Evolutionary conservation across 73 alveolate genomes (phyloP), one percentile per base, ranked within the genome.

Genomic region (Paramecium tetraurelia): DNA sequence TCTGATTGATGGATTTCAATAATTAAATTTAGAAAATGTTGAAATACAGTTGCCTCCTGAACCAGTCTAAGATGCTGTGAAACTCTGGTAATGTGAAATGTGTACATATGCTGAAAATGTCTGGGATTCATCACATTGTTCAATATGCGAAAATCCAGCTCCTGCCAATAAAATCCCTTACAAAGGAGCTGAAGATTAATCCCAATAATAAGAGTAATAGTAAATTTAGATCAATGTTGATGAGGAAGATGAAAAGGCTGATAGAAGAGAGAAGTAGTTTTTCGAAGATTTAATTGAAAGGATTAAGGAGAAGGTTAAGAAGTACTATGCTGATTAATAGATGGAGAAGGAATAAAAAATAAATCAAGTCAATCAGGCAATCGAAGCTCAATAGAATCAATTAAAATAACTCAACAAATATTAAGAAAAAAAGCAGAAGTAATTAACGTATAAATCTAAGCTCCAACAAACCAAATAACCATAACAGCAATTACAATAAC

Each of bases 51-150:
- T 63, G 4, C 84, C 84, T 3, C 84, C 84, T 21, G 95, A 95
- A 84, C 90, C 76, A 53, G 95, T 88, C 22, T 94, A 93, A 40
- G 97, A 94, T 16, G 86, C 87, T 92, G 97, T 95, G 7, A 93
- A 95, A 85, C 50, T 92, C 35, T 96, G 97, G 97, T 85, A 80
- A 48, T 96, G 99, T 84, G 85, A 80, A 21, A 77, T 90, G 0
- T 96, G 99, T 92, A 96, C 99, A 0, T 92, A 93, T 46, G 90
- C 76, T 80, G 95, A 93, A 43, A 96, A 96, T 71, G 95, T 96
- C 35, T 77, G 96, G 90, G 95, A 85, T 20, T 44, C 84, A 16
- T 59, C 93, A 11, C n/a, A 71, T 11, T 96, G 99, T 86, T 96
- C 77, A 9, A 92, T 88, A 9, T 96, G 99, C 46, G 97, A 92